Conservation (phyloP, 2,329 filamentous ascomycete species). For the Ceratocystis harringtonii region DNA sequence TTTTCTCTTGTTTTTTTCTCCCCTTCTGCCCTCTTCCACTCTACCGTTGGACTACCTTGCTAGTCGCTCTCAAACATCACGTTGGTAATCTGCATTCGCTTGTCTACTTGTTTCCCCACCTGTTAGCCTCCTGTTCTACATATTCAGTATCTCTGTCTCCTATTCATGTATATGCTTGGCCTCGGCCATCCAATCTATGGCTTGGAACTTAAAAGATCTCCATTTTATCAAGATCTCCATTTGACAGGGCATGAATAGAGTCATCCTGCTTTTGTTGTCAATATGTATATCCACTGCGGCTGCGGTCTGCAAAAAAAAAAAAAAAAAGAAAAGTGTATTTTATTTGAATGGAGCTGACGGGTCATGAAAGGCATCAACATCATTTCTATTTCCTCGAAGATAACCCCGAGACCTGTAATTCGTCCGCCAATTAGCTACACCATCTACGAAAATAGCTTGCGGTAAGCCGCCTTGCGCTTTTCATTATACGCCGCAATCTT, state of each 20-base stretch:
- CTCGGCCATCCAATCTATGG: background rate
- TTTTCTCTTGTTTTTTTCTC: background rate
- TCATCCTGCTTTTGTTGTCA: too few relatives aligned
- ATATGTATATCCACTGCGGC: too few relatives aligned
- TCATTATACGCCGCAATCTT: constrained; percentile 54
- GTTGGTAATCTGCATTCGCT: background rate
- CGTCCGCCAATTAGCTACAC: background rate
- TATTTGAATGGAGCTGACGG: background rate
- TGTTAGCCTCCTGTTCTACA: background rate
- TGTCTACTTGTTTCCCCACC: background rate
- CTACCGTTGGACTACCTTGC: background rate
- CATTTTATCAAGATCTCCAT: background rate
- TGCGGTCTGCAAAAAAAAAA: too few relatives aligned
- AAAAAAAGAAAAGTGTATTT: background rate
- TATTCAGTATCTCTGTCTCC: background rate
- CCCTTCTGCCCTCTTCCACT: background rate
- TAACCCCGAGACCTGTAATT: background rate
- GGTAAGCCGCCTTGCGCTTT: constrained; percentile 85
- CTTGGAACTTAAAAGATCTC: background rate
- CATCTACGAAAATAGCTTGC: constrained; percentile 60
- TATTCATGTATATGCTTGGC: background rate
- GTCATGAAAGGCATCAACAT: background rate
- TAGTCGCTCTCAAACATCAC: background rate
- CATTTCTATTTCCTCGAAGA: background rate
- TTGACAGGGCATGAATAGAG: too few relatives aligned